Evolutionary conservation across 192 early-diverging fungal genomes (phyloP).

Genomic region (Entophlyctis helioformis): DNA sequence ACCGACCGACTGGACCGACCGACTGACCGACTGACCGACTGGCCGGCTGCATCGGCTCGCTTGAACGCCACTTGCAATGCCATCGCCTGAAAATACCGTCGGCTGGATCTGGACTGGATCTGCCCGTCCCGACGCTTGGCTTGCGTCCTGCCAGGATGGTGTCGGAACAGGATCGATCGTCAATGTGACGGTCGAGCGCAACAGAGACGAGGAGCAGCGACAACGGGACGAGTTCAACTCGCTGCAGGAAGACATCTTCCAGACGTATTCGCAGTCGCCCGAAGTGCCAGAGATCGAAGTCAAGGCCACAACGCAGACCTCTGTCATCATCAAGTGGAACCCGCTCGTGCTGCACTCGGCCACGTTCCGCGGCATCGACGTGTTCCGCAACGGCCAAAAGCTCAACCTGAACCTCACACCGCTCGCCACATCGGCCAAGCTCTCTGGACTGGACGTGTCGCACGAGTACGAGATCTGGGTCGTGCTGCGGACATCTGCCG

Average conservation of each 20-base stretch:
- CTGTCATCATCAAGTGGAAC: slow-evolving; percentile 84
- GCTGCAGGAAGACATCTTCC: slow-evolving; percentile 77
- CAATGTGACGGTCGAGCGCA: slow-evolving; percentile 88
- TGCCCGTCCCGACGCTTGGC: too few species aligned
- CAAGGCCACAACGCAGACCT: slow-evolving; percentile 62
- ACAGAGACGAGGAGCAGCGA: slow-evolving; percentile 70
- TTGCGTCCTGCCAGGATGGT: slow-evolving; percentile 34
- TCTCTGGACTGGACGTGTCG: slow-evolving; percentile 82
- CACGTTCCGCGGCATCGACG: slow-evolving; percentile 72
- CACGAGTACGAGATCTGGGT: slow-evolving; percentile 84
- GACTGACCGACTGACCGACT: too few species aligned
- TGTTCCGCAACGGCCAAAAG: slow-evolving; percentile 81
- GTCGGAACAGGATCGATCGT: slow-evolving; percentile 90
- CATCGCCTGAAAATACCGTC: too few species aligned
- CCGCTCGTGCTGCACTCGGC: slow-evolving; percentile 71
- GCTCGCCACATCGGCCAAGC: slow-evolving; percentile 47
- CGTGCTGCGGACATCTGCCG: slow-evolving; percentile 86
- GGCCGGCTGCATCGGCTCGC: too few species aligned
- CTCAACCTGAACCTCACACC: slow-evolving; percentile 47
- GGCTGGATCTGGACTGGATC: too few species aligned
- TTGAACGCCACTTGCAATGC: too few species aligned
- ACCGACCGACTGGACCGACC: too few species aligned
- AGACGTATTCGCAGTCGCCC: slow-evolving; percentile 65
- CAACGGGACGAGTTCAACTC: slow-evolving; percentile 71
- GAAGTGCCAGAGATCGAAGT: slow-evolving; percentile 66